Conservation (phyloP, 805 yeast genomes). For the Zygosaccharomyces bisporus region DNA sequence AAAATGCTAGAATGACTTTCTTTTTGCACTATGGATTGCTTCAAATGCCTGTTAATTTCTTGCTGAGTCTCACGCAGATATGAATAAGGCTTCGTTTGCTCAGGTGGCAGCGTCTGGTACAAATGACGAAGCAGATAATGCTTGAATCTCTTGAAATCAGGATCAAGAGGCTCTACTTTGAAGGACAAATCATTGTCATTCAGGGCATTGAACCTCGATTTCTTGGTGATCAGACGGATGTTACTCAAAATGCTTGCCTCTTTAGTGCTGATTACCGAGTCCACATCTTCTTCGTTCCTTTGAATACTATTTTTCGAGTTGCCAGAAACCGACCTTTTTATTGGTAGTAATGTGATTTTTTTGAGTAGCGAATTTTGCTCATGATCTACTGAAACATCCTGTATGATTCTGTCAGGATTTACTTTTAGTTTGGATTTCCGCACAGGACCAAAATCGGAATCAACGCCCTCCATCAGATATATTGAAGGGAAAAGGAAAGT, state of each 20-base stretch:
- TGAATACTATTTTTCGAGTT: not conserved
- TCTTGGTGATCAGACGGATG: constrained; percentile 12
- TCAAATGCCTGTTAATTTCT: constrained; percentile 56
- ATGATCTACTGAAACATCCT: constrained; percentile 26
- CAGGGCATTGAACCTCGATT: not conserved
- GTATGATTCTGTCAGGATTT: constrained; percentile 22
- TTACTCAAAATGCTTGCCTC: constrained; percentile 10
- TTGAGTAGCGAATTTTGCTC: constrained; percentile 17
- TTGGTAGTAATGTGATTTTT: constrained; percentile 21
- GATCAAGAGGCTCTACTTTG: constrained; percentile 14
- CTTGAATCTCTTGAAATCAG: constrained; percentile 21
- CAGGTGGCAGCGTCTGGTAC: constrained; percentile 22
- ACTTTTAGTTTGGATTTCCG: constrained; percentile 26
- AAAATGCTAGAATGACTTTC: constrained; percentile 81
- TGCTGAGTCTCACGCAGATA: constrained; percentile 26
- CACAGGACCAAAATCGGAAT: constrained; percentile 30
- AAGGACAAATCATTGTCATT: not conserved
- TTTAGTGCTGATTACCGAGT: not conserved
- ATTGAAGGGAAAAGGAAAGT: not conserved
- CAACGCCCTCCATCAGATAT: constrained; percentile 12
- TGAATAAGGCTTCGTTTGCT: constrained; percentile 20
- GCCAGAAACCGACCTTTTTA: constrained; percentile 10
- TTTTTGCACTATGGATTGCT: constrained; percentile 58
- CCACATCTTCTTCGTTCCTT: not conserved
- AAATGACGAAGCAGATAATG: constrained; percentile 23